These are phyloP conservation scores for Kuraishia borneana DNA, from an alignment of 805 yeast species.

Conservation along the genomic window DNA sequence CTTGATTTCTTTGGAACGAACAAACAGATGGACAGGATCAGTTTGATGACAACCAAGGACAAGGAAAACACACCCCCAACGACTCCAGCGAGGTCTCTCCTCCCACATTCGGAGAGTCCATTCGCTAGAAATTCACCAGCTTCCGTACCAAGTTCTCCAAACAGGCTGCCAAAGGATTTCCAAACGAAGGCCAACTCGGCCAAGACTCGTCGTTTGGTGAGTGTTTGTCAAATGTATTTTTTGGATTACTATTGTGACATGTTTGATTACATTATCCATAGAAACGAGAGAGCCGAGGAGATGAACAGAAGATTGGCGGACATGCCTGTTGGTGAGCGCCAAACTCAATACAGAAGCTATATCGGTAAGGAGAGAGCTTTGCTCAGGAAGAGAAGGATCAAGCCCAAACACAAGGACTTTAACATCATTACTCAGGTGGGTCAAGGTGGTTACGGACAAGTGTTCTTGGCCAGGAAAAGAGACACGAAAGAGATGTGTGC, in stretches of 20 bases:
- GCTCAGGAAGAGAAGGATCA: constrained; percentile 78
- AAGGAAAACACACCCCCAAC: constrained; percentile 28
- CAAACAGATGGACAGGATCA: constrained; percentile 18
- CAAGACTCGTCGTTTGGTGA: constrained; percentile 75
- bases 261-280: constrained; percentile 81
- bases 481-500: constrained; percentile 96
- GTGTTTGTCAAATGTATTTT: constrained; percentile 89
- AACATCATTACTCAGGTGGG: constrained; percentile 97
- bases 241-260: constrained; percentile 93
- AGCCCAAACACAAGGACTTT: constrained; percentile 91
- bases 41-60: constrained; percentile 29
- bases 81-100: constrained; percentile 13
- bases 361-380: constrained; percentile 75
- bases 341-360: constrained; percentile 67
- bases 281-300: constrained; percentile 72
- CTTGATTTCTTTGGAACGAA: constrained; percentile 11
- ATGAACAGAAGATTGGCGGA: constrained; percentile 44
- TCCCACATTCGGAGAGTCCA: constrained; percentile 6
- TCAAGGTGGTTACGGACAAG: constrained; percentile 99
- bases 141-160: constrained; percentile 7
- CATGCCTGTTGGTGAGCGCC: constrained; percentile 24
- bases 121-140: constrained; percentile 13
- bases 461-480: constrained; percentile 86
- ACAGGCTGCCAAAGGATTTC: constrained; percentile 29
- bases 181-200: constrained; percentile 50